These are phyloP conservation scores for Lagenidium sp. DNA, from an alignment of 352 stramenopile genomes.

Conservation along the genomic window DNA sequence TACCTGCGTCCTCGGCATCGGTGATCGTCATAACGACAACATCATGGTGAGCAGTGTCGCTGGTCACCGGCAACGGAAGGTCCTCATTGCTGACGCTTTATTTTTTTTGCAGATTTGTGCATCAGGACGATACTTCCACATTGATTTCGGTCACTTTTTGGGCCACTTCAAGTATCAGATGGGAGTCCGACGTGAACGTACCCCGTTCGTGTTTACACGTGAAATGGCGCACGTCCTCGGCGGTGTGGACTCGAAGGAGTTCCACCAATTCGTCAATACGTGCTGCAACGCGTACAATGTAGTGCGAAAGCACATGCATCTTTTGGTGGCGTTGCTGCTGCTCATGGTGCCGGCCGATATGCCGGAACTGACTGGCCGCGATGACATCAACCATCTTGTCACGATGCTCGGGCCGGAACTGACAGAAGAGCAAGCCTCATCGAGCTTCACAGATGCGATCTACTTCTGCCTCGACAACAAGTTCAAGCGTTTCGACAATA, in stretches of 20 bases:
- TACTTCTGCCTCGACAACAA: slow-evolving; percentile 76
- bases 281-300: slow-evolving; percentile 67
- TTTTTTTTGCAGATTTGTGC: slow-evolving; percentile 39
- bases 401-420: slow-evolving; percentile 63
- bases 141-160: slow-evolving; percentile 85
- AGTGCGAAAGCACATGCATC: slow-evolving; percentile 80
- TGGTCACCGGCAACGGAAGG: no score
- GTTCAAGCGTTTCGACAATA: slow-evolving; percentile 87
- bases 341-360: slow-evolving; percentile 86
- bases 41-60: slow-evolving; percentile 94
- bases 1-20: slow-evolving; percentile 92
- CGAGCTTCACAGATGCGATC: slow-evolving; percentile 73
- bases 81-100: no score
- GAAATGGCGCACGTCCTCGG: slow-evolving; percentile 85
- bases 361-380: slow-evolving; percentile 65
- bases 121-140: slow-evolving; percentile 82
- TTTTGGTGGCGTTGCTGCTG: slow-evolving; percentile 73
- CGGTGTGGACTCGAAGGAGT: slow-evolving; percentile 65
- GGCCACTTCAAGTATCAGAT: slow-evolving; percentile 87
- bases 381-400: slow-evolving; percentile 85
- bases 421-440: slow-evolving; percentile 45
- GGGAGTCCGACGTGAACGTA: slow-evolving; percentile 74
- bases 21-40: slow-evolving; percentile 94
- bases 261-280: slow-evolving; percentile 60
- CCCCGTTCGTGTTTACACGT: slow-evolving; percentile 84